These are phyloP conservation scores for Penicillium bialowiezense DNA, from an alignment of 495 filamentous ascomycete genomes.

Conservation along the genomic window DNA sequence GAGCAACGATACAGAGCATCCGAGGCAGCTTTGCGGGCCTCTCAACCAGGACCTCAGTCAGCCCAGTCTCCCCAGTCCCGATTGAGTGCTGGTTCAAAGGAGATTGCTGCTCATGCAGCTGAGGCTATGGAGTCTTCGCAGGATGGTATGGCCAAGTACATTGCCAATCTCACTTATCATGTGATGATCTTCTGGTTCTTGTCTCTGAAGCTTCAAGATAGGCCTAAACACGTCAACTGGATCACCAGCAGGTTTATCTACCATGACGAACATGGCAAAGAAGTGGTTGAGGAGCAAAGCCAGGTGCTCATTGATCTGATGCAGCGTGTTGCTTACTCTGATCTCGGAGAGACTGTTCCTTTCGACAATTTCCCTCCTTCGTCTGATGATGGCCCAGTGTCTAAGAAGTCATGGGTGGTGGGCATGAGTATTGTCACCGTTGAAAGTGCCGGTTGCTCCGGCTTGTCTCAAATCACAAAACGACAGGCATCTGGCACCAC, in stretches of 20 bases:
- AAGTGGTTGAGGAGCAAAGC: constrained; percentile 85
- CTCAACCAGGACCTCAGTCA: constrained; percentile 17
- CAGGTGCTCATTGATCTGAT: constrained; percentile 94
- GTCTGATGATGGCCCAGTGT: constrained; percentile 62
- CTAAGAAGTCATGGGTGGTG: constrained; percentile 78
- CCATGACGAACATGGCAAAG: constrained; percentile 67
- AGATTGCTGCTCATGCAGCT: constrained; percentile 29
- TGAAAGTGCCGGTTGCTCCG: constrained; percentile 70
- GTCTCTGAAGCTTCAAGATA: constrained; percentile 76
- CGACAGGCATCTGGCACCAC: constrained; percentile 83
- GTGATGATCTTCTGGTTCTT: constrained; percentile 97
- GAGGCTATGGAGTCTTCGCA: constrained; percentile 34
- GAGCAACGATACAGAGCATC: constrained; percentile 48
- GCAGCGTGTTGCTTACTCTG: constrained; percentile 84
- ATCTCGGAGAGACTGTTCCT: constrained; percentile 60
- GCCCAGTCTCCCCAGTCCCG: constrained; percentile 17
- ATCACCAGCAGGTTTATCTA: constrained; percentile 83
- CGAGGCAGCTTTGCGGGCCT: constrained; percentile 27
- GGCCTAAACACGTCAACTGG: constrained; percentile 81
- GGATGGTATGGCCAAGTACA: constrained; percentile 66
- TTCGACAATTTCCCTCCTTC: constrained; percentile 57
- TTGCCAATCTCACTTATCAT: constrained; percentile 88
- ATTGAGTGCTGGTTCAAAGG: constrained; percentile 42
- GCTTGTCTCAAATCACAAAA: constrained; percentile 76
- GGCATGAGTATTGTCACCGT: constrained; percentile 86